Base-by-base conservation (phyloP, 768 basidiomycete species). In the Thelephora aurantiotincta region DNA sequence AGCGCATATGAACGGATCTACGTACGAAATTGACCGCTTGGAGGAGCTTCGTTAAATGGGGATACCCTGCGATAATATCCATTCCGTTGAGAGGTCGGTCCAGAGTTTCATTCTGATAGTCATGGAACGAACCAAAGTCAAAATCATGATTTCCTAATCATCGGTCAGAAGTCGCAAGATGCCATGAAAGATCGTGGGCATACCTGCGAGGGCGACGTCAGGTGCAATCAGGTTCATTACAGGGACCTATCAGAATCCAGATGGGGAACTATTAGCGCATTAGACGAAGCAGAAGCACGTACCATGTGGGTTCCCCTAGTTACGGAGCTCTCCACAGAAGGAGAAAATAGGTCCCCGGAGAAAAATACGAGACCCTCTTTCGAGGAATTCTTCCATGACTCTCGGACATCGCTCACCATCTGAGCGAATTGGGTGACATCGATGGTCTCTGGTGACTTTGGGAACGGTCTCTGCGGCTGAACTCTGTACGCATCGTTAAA, bases 281-380 rank as follows among this genome's bases (percentile, higher is more conserved):
- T 42, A 11, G 38, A 6, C 5, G 26, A 36, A 41, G 19, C 33
- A 13, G 35, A 11, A 41, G 33, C 46, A 54, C 68, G 47, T 54
- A 87, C 89, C 88, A 91, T 88, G 74, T 91, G 89, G 55, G 82
- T 86, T 43, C 90, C 90, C 60, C 90, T 70, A 5, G 90, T 91
- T 33, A 94, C 80, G 4, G 84, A 80, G 52, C 82, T 86, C 64
- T 93, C 91, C 1, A 87, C 72, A 1, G 83, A 87, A 0, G 90
- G 91, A 19, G 83, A 80, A 60, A 93, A 93, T 11, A 89, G 68
- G 61, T 94, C 91, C 6, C 91, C 91, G 33, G 87, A 91, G 63
- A 93, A 96, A 3, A 96, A 63, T 0, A 82, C 69, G 6, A 96
- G 66, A 0, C 90, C 90, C 55, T 89, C 82, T 52, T 68, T 69